Evolutionary conservation across 2,329 filamentous ascomycete genomes (phyloP).

Genomic region (Lasiodiplodia sp.): DNA sequence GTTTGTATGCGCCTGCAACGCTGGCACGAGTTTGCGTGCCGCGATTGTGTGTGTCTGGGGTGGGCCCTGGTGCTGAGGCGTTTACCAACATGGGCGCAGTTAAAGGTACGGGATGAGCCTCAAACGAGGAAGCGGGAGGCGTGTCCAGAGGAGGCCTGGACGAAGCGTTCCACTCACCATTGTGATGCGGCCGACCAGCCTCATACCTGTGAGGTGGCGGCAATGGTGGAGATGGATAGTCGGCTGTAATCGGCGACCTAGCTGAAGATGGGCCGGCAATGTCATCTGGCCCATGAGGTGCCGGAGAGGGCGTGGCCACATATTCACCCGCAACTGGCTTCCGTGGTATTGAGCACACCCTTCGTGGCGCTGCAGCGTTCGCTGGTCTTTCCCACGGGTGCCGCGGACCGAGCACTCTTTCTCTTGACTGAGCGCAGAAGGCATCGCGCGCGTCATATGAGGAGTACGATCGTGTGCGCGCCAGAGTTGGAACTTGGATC

Average conservation of each 20-base stretch:
- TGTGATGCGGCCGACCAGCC: background rate
- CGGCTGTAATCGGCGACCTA: background rate
- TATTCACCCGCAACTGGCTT: background rate
- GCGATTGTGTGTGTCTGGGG: background rate
- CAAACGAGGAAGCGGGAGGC: background rate
- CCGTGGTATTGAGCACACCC: constrained; percentile 4
- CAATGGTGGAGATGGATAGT: background rate
- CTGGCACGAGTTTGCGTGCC: constrained; percentile 20
- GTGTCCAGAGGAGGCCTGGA: background rate
- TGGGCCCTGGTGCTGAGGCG: background rate
- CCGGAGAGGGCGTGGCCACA: background rate
- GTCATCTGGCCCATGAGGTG: background rate
- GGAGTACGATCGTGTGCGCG: background rate
- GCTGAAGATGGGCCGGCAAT: background rate
- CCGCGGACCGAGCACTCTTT: constrained; percentile 2
- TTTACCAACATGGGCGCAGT: background rate
- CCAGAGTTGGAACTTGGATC: background rate
- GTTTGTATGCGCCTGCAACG: background rate
- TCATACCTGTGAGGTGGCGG: constrained; percentile 4
- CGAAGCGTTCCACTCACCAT: background rate
- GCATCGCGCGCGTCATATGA: background rate
- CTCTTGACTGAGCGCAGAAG: background rate
- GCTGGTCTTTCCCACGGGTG: background rate
- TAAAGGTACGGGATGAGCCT: background rate
- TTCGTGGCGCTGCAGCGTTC: background rate